phyloP scores from a whole-genome alignment of 2,329 filamentous ascomycete species.

The Xylogone sp. region DNA sequence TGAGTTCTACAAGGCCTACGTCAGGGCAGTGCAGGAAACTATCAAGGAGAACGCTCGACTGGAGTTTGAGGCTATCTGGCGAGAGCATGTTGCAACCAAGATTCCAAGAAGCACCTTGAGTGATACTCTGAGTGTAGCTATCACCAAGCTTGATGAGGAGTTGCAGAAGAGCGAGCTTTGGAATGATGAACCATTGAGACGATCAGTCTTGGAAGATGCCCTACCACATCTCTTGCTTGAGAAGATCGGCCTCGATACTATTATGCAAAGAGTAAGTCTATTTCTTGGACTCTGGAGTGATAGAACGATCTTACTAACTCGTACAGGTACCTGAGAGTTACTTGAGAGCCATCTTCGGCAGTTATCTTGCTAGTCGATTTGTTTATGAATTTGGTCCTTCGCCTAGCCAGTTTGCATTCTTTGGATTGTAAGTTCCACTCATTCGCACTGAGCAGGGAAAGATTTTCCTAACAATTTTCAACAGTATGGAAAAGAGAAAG shows the following conservation, averaged over 20 bases:
- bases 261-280: conserved; percentile 67
- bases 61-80: conserved; percentile 98
- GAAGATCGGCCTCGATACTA: conserved; percentile 87
- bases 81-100: conserved; percentile 81
- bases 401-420: conserved; percentile 96
- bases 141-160: conserved; percentile 96
- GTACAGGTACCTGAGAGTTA: conserved; percentile 79
- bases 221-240: conserved; percentile 79
- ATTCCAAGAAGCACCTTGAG: conserved; percentile 80
- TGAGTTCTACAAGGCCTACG: conserved; percentile 89
- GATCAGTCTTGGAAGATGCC: conserved; percentile 77
- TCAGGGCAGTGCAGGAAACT: conserved; percentile 83
- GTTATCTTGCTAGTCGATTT: conserved; percentile 90
- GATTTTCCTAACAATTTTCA: conserved; percentile 26
- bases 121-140: conserved; percentile 85
- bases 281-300: not conserved
- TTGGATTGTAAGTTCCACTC: conserved; percentile 75
- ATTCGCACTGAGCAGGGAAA: not conserved
- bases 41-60: conserved; percentile 89
- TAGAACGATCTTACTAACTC: conserved; percentile 17
- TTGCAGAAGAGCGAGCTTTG: conserved; percentile 90
- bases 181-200: conserved; percentile 75
- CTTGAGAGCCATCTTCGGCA: conserved; percentile 91
- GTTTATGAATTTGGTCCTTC: conserved; percentile 93
- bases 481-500: conserved; percentile 64